Conservation (phyloP, 2,329 filamentous ascomycete species). For the Apiospora kogelbergensis region DNA sequence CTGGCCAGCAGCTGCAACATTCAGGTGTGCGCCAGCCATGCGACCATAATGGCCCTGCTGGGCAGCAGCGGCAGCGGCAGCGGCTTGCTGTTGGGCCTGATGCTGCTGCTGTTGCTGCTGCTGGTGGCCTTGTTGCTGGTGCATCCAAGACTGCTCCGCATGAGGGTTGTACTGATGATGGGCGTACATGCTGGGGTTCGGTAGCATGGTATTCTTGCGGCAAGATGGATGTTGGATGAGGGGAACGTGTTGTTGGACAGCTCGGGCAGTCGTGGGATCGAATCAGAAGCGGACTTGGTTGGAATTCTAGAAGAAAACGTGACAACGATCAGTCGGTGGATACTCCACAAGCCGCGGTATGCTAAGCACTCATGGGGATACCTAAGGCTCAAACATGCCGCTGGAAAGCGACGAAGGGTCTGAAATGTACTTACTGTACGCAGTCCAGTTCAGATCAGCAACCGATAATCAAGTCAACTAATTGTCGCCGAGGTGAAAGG, state of each 20-base stretch:
- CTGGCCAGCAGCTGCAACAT: conserved; percentile 34
- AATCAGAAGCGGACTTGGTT: background rate
- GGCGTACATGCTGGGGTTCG: conserved; percentile 63
- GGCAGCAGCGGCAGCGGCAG: conserved; percentile 51
- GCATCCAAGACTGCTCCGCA: conserved; percentile 65
- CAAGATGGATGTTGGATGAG: background rate
- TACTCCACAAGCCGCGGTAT: background rate
- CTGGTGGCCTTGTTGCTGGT: conserved; percentile 61
- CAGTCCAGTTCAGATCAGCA: background rate
- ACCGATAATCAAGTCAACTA: background rate
- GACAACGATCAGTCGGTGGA: background rate
- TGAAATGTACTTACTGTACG: background rate
- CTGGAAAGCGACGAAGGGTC: background rate
- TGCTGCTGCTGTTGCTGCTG: conserved; percentile 62
- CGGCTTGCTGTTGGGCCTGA: conserved; percentile 49
- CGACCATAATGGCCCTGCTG: conserved; percentile 70
- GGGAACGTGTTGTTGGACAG: background rate
- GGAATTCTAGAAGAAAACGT: background rate
- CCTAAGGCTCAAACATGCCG: background rate
- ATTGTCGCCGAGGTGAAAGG: too few relatives aligned
- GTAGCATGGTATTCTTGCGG: conserved; percentile 49
- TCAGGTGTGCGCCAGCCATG: conserved; percentile 66
- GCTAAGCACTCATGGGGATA: background rate
- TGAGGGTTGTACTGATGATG: conserved; percentile 63
- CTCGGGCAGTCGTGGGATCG: background rate